These are phyloP conservation scores for Colletotrichum sp. DNA, from an alignment of 2,329 filamentous ascomycete genomes.

Conservation along the genomic window DNA sequence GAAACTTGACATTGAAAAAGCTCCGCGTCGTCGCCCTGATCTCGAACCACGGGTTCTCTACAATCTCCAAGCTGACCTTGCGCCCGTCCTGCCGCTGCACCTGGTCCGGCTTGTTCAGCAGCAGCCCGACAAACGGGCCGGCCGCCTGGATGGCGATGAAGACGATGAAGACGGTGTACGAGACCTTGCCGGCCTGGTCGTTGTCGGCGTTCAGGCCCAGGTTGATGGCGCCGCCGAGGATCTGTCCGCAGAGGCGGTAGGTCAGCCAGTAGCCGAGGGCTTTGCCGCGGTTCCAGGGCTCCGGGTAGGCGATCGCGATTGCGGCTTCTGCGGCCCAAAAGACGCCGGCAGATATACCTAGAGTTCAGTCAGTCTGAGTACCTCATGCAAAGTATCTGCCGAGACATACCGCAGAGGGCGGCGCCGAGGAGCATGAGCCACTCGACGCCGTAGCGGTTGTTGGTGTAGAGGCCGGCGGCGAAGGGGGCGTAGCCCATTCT, in stretches of 20 bases:
- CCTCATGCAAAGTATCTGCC: no score
- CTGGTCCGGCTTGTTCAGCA: conserved; percentile 64
- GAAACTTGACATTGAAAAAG: conserved; percentile 66
- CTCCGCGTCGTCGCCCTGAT: conserved; percentile 62
- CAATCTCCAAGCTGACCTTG: conserved; percentile 63
- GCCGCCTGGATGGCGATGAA: conserved; percentile 74
- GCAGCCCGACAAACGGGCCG: conserved; percentile 67
- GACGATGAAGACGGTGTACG: conserved; percentile 70
- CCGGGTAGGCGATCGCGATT: conserved; percentile 74
- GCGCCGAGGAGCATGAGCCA: conserved; percentile 75
- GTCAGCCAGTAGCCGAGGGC: conserved; percentile 73
- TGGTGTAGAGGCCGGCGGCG: conserved; percentile 73
- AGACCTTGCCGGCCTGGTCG: conserved; percentile 66
- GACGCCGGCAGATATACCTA: conserved; percentile 65
- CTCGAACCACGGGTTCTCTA: conserved; percentile 61
- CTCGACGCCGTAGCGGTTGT: conserved; percentile 71
- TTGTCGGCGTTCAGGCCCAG: conserved; percentile 67
- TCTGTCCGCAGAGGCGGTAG: conserved; percentile 65
- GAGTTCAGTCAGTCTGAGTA: no score
- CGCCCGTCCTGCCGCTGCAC: conserved; percentile 71
- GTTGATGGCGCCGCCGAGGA: conserved; percentile 75
- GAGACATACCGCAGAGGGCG: conserved; percentile 66
- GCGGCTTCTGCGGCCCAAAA: conserved; percentile 81
- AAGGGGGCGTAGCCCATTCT: conserved; percentile 73
- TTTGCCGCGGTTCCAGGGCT: conserved; percentile 69